Conservation (phyloP, 192 early-diverging fungal species). For the Entomortierella parvispora region DNA sequence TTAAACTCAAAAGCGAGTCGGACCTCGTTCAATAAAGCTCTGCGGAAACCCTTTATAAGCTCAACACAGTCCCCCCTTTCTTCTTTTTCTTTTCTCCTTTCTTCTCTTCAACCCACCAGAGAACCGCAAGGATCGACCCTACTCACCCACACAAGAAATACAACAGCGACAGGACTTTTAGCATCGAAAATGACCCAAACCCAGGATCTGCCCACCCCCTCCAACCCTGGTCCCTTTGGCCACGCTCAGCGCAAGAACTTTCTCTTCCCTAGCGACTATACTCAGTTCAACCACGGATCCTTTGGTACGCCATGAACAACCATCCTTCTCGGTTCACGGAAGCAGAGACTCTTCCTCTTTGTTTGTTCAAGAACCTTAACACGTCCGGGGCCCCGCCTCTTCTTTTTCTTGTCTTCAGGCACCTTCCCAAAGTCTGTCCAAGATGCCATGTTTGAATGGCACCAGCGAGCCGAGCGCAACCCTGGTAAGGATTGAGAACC, state of each 20-base stretch:
- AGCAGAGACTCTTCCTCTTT: conserved; percentile 16
- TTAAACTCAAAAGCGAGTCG: too few relatives aligned
- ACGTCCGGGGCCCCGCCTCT: background rate
- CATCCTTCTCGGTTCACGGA: background rate
- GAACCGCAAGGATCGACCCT: too few relatives aligned
- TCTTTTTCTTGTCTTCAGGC: conserved; percentile 2
- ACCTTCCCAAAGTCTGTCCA: conserved; percentile 45
- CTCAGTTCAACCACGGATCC: conserved; percentile 74
- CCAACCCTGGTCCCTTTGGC: conserved; percentile 56
- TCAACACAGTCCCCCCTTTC: too few relatives aligned
- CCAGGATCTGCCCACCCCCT: conserved; percentile 22
- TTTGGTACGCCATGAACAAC: conserved; percentile 56
- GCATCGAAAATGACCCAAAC: background rate
- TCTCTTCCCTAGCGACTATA: conserved; percentile 57
- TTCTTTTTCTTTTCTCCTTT: too few relatives aligned
- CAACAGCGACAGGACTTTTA: too few relatives aligned
- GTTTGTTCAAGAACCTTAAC: conserved; percentile 6
- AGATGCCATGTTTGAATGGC: conserved; percentile 26
- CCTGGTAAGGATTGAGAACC: conserved; percentile 10
- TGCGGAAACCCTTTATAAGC: too few relatives aligned
- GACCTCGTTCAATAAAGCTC: too few relatives aligned
- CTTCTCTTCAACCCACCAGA: too few relatives aligned
- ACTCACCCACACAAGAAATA: too few relatives aligned
- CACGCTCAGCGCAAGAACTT: conserved; percentile 56
- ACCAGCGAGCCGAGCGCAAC: conserved; percentile 21